A percentile compares a stretch with the other conserved stretches of the same genome.
phyloP scores from a whole-genome alignment of 2,329 filamentous ascomycete species.

The Atkinsonella hypoxylon region DNA sequence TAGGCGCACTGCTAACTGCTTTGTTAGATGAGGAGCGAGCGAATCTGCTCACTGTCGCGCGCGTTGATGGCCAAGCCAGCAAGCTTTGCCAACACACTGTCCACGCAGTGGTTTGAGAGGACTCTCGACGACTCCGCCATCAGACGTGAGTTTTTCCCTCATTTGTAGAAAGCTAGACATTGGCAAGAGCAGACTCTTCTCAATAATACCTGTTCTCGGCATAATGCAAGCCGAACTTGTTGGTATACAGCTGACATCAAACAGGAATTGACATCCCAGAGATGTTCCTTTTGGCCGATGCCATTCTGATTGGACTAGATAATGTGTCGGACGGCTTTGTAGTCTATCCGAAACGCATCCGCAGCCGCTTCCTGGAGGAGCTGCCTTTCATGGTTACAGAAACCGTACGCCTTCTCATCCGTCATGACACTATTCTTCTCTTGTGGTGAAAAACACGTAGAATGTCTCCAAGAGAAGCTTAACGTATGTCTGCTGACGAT shows the following conservation, averaged over 20 bases:
- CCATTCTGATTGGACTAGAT: slow-evolving; percentile 53
- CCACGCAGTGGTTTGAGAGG: slow-evolving; percentile 44
- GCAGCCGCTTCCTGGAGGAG: slow-evolving; percentile 56
- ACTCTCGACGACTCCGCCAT: slow-evolving; percentile 68
- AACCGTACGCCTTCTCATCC: slow-evolving; percentile 2
- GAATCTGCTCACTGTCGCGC: slow-evolving; percentile 17
- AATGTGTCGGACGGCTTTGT: slow-evolving; percentile 59
- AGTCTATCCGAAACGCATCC: slow-evolving; percentile 68
- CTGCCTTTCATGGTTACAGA: slow-evolving; percentile 75
- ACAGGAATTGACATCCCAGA: slow-evolving; percentile 48
- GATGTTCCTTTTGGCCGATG: slow-evolving; percentile 55
- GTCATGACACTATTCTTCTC: not conserved
- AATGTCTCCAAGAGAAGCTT: not conserved
- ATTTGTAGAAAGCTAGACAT: not conserved
- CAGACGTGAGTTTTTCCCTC: slow-evolving; percentile 26
- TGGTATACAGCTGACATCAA: slow-evolving; percentile 22
- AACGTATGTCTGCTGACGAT: slow-evolving; percentile 6
- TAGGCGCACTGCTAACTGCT: not conserved
- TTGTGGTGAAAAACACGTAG: not conserved
- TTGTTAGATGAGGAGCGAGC: slow-evolving; percentile 6
- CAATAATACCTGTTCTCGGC: not conserved
- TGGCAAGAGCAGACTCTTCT: not conserved
- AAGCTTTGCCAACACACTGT: slow-evolving; percentile 18
- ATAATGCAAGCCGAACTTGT: slow-evolving; percentile 11
- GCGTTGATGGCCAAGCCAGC: slow-evolving; percentile 30